Evolutionary conservation across 2,329 filamentous ascomycete species (phyloP).

Genomic region (Fusarium tupiense): DNA sequence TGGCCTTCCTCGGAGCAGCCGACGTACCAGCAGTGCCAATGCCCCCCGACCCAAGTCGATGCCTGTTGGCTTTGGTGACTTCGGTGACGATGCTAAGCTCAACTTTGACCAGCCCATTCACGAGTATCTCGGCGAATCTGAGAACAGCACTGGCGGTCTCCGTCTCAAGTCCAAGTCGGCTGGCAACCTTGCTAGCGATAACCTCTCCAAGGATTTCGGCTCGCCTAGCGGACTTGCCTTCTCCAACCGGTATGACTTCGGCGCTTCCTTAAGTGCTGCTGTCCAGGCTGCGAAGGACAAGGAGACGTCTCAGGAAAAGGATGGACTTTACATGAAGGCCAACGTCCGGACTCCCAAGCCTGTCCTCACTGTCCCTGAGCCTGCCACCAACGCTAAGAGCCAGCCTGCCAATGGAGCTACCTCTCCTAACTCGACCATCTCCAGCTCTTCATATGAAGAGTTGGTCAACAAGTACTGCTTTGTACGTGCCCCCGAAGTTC

Average conservation of each 20-base stretch:
- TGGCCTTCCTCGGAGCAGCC: conserved; percentile 74
- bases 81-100: conserved; percentile 69
- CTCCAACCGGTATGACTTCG: conserved; percentile 94
- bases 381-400: conserved; percentile 23
- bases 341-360: conserved; percentile 48
- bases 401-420: conserved; percentile 53
- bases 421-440: conserved; percentile 67
- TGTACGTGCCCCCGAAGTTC: conserved; percentile 76
- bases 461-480: conserved; percentile 99
- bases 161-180: conserved; percentile 77
- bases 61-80: conserved; percentile 74
- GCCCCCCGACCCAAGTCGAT: conserved; percentile 64
- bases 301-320: conserved; percentile 66
- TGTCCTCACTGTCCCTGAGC: conserved; percentile 41
- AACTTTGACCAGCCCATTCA: conserved; percentile 69
- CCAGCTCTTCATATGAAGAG: conserved; percentile 93
- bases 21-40: conserved; percentile 54
- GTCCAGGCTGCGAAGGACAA: conserved; percentile 78
- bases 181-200: conserved; percentile 70
- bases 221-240: conserved; percentile 78
- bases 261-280: conserved; percentile 86
- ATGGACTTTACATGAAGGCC: conserved; percentile 67
- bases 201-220: conserved; percentile 60
- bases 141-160: conserved; percentile 63
- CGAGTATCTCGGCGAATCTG: conserved; percentile 71